Percentiles rank a stretch among this genome's conserved stretches.
Conservation (phyloP, 257 asterid genomes). For the Nicotiana sylvestris region DNA sequence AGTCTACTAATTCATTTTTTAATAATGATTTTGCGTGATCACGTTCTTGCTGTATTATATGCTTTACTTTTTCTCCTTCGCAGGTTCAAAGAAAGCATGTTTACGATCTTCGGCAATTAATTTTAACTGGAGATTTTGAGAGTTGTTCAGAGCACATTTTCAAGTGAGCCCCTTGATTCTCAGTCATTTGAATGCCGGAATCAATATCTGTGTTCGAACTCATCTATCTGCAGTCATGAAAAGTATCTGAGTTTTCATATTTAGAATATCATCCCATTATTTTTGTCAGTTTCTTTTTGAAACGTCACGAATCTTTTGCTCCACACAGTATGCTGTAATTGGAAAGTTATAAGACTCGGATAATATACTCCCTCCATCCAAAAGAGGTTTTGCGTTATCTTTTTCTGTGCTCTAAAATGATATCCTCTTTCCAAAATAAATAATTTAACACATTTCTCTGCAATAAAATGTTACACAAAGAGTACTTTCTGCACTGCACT, state of each 20-base stretch:
- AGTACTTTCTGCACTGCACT: neutral
- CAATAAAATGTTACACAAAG: neutral
- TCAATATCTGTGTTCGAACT: neutral
- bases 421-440: neutral
- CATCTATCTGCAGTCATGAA: neutral
- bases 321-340: neutral
- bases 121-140: conserved; percentile 77
- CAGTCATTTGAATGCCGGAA: neutral
- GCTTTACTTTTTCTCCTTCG: conserved; percentile 11
- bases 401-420: neutral
- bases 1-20: neutral
- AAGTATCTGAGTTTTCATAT: neutral
- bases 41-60: neutral
- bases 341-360: neutral
- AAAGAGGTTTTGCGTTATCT: neutral
- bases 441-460: neutral
- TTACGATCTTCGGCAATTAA: conserved; percentile 87
- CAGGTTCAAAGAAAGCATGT: conserved; percentile 99
- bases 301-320: neutral
- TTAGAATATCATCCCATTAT: neutral
- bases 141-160: conserved; percentile 79
- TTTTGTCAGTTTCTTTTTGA: neutral
- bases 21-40: neutral
- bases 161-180: conserved; percentile 53
- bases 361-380: neutral